Evolutionary conservation across 371 early-diverging fungal genomes (phyloP).

Genomic region (Mortierella sp.): DNA sequence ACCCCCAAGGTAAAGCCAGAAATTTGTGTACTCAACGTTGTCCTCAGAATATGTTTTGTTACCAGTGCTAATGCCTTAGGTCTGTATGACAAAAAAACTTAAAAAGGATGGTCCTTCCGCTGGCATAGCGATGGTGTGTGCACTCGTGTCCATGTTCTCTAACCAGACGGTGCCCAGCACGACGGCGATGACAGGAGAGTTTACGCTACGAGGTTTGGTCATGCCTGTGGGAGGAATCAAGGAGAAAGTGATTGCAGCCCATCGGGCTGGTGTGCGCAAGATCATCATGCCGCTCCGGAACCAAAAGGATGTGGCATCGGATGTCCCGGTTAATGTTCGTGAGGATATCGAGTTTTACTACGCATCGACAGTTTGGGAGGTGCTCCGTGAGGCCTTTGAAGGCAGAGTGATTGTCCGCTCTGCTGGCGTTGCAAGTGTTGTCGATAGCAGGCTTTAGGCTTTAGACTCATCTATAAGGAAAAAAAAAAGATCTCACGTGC

Average conservation of each 20-base stretch:
- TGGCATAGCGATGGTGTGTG: constrained; percentile 78
- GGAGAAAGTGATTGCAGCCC: constrained; percentile 89
- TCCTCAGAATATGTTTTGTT: too few relatives aligned
- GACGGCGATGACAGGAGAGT: constrained; percentile 89
- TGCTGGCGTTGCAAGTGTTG: constrained; percentile 22
- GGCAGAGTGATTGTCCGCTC: constrained; percentile 30
- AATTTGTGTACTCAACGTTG: too few relatives aligned
- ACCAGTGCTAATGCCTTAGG: too few relatives aligned
- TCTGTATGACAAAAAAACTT: too few relatives aligned
- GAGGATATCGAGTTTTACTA: constrained; percentile 80
- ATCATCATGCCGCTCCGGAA: constrained; percentile 72
- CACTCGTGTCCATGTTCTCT: constrained; percentile 82
- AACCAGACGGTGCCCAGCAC: constrained; percentile 66
- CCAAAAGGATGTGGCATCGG: constrained; percentile 68
- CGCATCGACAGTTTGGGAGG: constrained; percentile 77
- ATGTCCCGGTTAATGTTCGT: constrained; percentile 75
- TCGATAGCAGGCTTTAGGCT: too few relatives aligned
- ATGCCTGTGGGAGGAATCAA: constrained; percentile 90
- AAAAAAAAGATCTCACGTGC: too few relatives aligned
- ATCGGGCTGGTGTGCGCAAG: constrained; percentile 79
- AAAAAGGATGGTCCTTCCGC: constrained; percentile 80
- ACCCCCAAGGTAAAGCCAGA: constrained; percentile 67
- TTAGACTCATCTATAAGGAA: too few relatives aligned
- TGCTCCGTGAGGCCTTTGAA: constrained; percentile 70
- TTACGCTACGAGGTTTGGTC: constrained; percentile 86